These are phyloP conservation scores for Fusarium sp. DNA, from an alignment of 2,329 filamentous ascomycete genomes.

Conservation along the genomic window DNA sequence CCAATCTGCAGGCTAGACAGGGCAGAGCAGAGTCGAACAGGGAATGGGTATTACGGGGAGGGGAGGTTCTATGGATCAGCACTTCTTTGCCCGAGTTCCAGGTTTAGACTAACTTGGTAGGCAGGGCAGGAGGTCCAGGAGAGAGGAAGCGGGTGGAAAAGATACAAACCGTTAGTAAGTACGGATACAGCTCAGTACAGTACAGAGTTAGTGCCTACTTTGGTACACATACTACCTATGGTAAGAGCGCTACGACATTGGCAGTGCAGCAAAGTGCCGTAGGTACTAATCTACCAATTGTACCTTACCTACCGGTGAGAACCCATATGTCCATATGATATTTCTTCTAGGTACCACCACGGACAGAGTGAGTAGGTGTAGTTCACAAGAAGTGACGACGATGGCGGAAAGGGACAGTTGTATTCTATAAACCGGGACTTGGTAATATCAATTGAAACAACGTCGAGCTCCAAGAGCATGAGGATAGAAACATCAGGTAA, in stretches of 20 bases:
- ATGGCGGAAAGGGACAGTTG: neutral
- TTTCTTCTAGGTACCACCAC: too few species aligned
- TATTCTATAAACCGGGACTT: neutral
- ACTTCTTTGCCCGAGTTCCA: slow-evolving; percentile 13
- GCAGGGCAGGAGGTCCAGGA: neutral
- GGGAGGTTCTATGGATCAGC: slow-evolving; percentile 23
- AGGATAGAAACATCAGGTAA: neutral
- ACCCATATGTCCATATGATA: too few species aligned
- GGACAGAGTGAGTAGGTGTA: neutral
- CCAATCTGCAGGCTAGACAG: slow-evolving; percentile 5
- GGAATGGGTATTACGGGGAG: slow-evolving; percentile 9
- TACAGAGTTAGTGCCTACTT: too few species aligned
- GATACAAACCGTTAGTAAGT: neutral
- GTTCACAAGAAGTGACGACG: neutral
- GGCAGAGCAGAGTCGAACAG: neutral
- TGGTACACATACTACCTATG: too few species aligned
- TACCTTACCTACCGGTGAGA: neutral
- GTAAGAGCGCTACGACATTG: neutral
- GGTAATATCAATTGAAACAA: neutral
- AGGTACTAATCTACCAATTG: neutral
- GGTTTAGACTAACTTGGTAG: slow-evolving; percentile 10
- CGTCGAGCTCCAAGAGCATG: neutral
- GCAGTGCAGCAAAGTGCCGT: slow-evolving; percentile 1
- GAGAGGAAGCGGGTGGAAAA: neutral
- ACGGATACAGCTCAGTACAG: slow-evolving; percentile 15